A percentile compares a stretch with the other conserved stretches of the same genome.
Evolutionary conservation across 345 rosid species (phyloP).

Genomic region (Hypericum perforatum): DNA sequence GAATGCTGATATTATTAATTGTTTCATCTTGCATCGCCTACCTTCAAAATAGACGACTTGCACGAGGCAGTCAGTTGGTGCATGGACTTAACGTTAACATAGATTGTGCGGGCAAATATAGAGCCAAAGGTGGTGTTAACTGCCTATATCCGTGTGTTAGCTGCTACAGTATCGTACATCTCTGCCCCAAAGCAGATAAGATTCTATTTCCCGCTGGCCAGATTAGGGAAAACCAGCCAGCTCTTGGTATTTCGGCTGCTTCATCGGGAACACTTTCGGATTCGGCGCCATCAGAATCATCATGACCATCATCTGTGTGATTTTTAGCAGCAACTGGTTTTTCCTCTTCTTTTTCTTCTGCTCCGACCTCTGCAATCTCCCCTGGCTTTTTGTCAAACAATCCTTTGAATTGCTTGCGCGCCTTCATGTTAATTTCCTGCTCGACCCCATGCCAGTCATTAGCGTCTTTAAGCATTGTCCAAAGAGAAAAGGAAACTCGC

Average conservation of each 20-base stretch:
- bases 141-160: too few relatives aligned
- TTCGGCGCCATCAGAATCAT: constrained; percentile 18
- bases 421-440: constrained; percentile 72
- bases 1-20: too few relatives aligned
- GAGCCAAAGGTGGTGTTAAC: too few relatives aligned
- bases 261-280: constrained; percentile 15
- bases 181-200: constrained; percentile 31
- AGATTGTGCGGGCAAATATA: too few relatives aligned
- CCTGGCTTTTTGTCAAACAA: constrained; percentile 94
- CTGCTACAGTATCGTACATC: constrained; percentile 38
- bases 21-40: too few relatives aligned
- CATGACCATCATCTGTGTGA: constrained; percentile 8
- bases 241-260: constrained; percentile 19
- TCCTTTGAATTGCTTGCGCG: constrained; percentile 82
- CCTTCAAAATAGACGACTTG: too few relatives aligned
- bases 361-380: constrained; percentile 37
- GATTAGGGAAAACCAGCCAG: constrained; percentile 32
- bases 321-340: constrained; percentile 13
- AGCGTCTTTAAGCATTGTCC: background rate
- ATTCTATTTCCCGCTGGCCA: constrained; percentile 42
- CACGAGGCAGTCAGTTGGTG: too few relatives aligned
- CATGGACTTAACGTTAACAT: too few relatives aligned
- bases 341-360: constrained; percentile 14
- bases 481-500: background rate
- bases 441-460: constrained; percentile 6